Percentiles rank a stretch among this genome's conserved stretches.
These are phyloP conservation scores for Metschnikowia santaceciliae DNA, from an alignment of 805 yeast genomes.

Conservation along the genomic window DNA sequence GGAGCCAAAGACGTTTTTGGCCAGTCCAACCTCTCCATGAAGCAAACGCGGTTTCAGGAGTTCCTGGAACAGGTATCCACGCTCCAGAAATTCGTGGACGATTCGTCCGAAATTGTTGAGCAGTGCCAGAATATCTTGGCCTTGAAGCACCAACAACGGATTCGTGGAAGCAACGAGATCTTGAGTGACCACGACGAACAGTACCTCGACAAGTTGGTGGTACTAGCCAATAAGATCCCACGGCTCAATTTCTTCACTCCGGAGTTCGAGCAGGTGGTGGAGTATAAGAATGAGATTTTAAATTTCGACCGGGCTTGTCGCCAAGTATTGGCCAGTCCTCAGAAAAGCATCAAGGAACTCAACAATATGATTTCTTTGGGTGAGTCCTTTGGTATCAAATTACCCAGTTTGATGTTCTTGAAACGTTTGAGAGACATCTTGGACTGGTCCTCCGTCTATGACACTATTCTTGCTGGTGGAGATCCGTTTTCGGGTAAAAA, in stretches of 20 bases:
- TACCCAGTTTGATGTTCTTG: constrained; percentile 44
- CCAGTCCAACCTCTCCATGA: constrained; percentile 9
- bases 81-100: constrained; percentile 40
- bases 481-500: constrained; percentile 38
- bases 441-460: constrained; percentile 31
- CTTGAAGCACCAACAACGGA: constrained; percentile 49
- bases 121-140: constrained; percentile 52
- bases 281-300: constrained; percentile 48
- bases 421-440: constrained; percentile 32
- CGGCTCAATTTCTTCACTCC: constrained; percentile 47
- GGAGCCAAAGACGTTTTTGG: constrained; percentile 18
- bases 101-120: constrained; percentile 50
- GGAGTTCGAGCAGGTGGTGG: constrained; percentile 58
- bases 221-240: constrained; percentile 39
- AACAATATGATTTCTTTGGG: constrained; percentile 56
- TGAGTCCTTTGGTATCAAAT: constrained; percentile 51
- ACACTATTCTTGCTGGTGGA: constrained; percentile 35
- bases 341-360: constrained; percentile 41
- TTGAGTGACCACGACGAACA: constrained; percentile 21
- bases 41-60: constrained; percentile 5
- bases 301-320: constrained; percentile 48
- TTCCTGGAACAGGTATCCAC: constrained; percentile 24
- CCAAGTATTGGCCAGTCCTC: constrained; percentile 29
- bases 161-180: constrained; percentile 25
- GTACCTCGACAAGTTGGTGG: constrained; percentile 11